These are phyloP conservation scores for Sporothrix variecibatus DNA, from an alignment of 2,329 filamentous ascomycete genomes.

Conservation along the genomic window DNA sequence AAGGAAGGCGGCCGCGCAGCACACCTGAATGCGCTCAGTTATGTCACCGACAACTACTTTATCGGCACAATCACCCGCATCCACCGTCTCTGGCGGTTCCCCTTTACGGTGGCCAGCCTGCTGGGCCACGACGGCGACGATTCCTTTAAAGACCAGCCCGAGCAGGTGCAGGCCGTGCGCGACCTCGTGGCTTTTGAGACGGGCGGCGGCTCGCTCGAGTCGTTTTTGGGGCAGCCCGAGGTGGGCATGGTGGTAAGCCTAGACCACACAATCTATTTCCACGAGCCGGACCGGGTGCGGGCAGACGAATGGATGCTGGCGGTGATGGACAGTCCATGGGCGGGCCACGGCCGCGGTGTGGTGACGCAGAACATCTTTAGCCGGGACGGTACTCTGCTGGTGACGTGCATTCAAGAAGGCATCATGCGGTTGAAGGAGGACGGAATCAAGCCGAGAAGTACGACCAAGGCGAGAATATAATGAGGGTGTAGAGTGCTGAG, in stretches of 20 bases:
- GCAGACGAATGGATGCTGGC: conserved; percentile 77
- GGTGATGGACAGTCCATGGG: conserved; percentile 80
- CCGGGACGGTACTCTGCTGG: conserved; percentile 70
- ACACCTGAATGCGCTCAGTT: conserved; percentile 85
- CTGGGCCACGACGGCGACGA: conserved; percentile 47
- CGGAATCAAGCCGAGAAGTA: neutral
- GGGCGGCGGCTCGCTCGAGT: conserved; percentile 45
- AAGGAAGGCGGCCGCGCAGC: conserved; percentile 72
- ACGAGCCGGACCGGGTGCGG: conserved; percentile 58
- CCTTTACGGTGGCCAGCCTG: conserved; percentile 49
- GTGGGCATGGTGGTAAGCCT: conserved; percentile 85
- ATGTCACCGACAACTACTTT: conserved; percentile 91
- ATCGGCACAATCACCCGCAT: conserved; percentile 84
- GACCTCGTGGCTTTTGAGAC: conserved; percentile 46
- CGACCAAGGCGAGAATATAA: conserved; percentile 19
- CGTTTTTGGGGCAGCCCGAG: conserved; percentile 52
- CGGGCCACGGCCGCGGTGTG: conserved; percentile 73
- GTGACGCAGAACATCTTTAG: conserved; percentile 75
- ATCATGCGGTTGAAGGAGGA: conserved; percentile 34
- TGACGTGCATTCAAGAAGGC: conserved; percentile 79
- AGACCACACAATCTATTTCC: conserved; percentile 73
- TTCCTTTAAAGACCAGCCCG: conserved; percentile 46
- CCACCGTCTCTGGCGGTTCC: conserved; percentile 77
- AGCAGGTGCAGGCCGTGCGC: conserved; percentile 44
- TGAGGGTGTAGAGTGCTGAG: no score